Evolutionary conservation across 2,329 filamentous ascomycete genomes (phyloP).

Genomic region (Phaeosphaeriaceae sp.): DNA sequence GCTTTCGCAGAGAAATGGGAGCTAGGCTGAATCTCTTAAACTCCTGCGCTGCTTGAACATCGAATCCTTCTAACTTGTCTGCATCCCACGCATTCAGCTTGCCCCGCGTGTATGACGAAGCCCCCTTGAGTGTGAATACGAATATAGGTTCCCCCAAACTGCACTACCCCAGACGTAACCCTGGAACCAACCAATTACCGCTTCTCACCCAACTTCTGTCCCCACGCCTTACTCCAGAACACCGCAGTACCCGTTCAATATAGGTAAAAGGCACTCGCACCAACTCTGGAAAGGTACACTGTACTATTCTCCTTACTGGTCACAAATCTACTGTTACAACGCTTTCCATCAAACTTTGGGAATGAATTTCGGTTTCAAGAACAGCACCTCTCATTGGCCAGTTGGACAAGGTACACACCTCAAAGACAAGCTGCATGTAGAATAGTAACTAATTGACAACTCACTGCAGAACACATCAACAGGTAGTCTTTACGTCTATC

Average conservation of each 20-base stretch:
- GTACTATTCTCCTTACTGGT: slow-evolving; percentile 6
- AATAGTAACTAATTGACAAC: slow-evolving; percentile 6
- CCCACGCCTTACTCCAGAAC: slow-evolving; percentile 43
- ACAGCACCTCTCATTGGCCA: slow-evolving; percentile 51
- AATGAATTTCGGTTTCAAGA: slow-evolving; percentile 52
- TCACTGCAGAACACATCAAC: slow-evolving; percentile 49
- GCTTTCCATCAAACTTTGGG: slow-evolving; percentile 21
- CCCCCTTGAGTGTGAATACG: slow-evolving; percentile 32
- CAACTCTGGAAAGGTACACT: slow-evolving; percentile 17
- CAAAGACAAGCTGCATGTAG: not conserved
- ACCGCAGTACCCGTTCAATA: slow-evolving; percentile 17
- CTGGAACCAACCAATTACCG: slow-evolving; percentile 42
- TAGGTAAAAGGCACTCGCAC: slow-evolving; percentile 19
- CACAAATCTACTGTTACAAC: slow-evolving; percentile 5
- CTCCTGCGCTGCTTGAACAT: not conserved
- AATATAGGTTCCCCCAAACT: slow-evolving; percentile 23
- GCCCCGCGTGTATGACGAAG: slow-evolving; percentile 29
- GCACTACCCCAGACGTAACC: slow-evolving; percentile 19
- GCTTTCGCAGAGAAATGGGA: slow-evolving; percentile 20
- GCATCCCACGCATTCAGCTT: slow-evolving; percentile 35
- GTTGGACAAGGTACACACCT: slow-evolving; percentile 45
- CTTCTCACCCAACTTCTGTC: slow-evolving; percentile 21
- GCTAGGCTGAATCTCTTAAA: slow-evolving; percentile 19
- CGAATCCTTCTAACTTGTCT: slow-evolving; percentile 3
- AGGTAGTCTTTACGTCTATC: slow-evolving; percentile 25